phyloP scores from a whole-genome alignment of 371 early-diverging fungal genomes.

The Saksenaea oblongispora region DNA sequence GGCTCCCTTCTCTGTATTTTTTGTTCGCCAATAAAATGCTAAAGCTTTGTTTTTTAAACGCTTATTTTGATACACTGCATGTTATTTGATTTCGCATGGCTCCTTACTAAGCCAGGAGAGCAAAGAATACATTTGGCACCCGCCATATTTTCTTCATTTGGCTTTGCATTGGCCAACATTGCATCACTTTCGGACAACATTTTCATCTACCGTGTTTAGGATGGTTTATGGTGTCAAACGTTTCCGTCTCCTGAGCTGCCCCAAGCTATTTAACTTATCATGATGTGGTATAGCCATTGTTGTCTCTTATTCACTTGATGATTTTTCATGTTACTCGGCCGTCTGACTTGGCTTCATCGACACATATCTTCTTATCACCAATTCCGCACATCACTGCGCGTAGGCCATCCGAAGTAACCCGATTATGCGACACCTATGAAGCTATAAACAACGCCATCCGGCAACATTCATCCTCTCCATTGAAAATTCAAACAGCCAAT shows the following conservation, averaged over 20 bases:
- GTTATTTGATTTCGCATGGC: background rate
- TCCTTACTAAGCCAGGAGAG: background rate
- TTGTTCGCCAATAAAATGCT: background rate
- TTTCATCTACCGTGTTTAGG: background rate
- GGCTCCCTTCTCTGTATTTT: background rate
- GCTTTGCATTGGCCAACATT: background rate
- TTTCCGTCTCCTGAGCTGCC: background rate
- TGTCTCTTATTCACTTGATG: slow-evolving; percentile 6
- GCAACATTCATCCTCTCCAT: background rate
- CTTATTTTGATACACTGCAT: background rate
- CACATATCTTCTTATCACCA: slow-evolving; percentile 20
- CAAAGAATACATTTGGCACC: background rate
- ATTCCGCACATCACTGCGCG: slow-evolving; percentile 10
- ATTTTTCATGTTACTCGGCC: slow-evolving; percentile 8
- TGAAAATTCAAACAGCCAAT: background rate
- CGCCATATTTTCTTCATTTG: slow-evolving; percentile 6
- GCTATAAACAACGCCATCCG: background rate
- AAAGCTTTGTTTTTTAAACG: background rate
- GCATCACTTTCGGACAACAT: slow-evolving; percentile 2
- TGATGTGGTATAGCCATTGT: background rate
- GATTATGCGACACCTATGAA: background rate
- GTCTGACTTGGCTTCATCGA: slow-evolving; percentile 15
- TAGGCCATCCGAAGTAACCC: background rate
- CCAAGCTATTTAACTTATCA: background rate
- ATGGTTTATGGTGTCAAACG: background rate